phyloP scores from a whole-genome alignment of 768 basidiomycete genomes.

The Hypsizygus marmoreus region DNA sequence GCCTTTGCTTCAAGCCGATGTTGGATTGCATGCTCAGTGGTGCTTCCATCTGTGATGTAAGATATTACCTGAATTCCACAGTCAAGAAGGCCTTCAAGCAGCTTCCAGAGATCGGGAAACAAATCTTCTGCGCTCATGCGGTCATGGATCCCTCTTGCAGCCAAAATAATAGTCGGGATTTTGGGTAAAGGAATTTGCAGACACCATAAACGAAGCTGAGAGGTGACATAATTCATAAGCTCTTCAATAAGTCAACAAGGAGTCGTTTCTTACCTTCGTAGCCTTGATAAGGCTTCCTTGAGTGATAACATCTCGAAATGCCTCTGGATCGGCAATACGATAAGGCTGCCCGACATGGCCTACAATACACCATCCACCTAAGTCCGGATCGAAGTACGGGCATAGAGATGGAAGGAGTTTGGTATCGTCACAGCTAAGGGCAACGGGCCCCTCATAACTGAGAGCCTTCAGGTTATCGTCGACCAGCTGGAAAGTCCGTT shows the following conservation, averaged over 20 bases:
- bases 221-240: not conserved
- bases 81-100: constrained; percentile 29
- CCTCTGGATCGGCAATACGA: constrained; percentile 16
- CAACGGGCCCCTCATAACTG: constrained; percentile 25
- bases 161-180: constrained; percentile 32
- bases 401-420: constrained; percentile 28
- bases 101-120: constrained; percentile 1
- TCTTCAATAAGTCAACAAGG: not conserved
- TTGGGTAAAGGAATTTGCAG: constrained; percentile 30
- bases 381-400: constrained; percentile 24
- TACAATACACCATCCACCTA: too few relatives aligned
- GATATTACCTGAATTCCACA: constrained; percentile 27
- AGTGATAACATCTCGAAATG: constrained; percentile 13
- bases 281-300: constrained; percentile 16
- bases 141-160: constrained; percentile 25
- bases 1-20: constrained; percentile 9
- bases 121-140: constrained; percentile 18
- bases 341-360: too few relatives aligned
- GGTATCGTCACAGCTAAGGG: constrained; percentile 37
- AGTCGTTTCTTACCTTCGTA: constrained; percentile 19
- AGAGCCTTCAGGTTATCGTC: constrained; percentile 17
- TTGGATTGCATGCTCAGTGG: constrained; percentile 30
- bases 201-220: constrained; percentile 31
- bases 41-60: constrained; percentile 37
- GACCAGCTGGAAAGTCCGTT: constrained; percentile 20